These are phyloP conservation scores for Fraxinus ornus DNA, from an alignment of 305 asterid species.

Conservation along the genomic window DNA sequence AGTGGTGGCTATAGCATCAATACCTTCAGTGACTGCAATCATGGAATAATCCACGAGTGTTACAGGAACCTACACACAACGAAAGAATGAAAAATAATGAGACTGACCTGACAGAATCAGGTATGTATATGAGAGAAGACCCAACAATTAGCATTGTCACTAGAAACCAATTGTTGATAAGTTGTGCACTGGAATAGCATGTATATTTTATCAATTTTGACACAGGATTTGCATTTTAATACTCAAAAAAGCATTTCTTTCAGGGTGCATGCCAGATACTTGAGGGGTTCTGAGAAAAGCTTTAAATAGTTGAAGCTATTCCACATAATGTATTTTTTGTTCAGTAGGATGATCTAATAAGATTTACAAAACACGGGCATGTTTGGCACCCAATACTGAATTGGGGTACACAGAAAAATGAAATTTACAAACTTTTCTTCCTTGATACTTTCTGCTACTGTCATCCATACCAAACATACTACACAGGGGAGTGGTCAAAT, in stretches of 20 bases:
- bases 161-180: background rate
- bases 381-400: background rate
- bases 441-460: background rate
- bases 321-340: background rate
- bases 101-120: background rate
- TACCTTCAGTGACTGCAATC: constrained; percentile 85
- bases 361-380: background rate
- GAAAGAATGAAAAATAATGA: background rate
- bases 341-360: background rate
- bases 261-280: background rate
- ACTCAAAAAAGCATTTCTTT: background rate
- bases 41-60: constrained; percentile 78
- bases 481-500: background rate
- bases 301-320: background rate
- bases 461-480: background rate
- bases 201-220: background rate
- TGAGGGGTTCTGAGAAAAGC: background rate
- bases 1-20: constrained; percentile 88
- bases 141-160: background rate
- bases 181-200: background rate
- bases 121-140: background rate
- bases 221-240: background rate
- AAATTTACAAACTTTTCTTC: background rate
- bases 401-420: background rate
- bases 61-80: constrained; percentile 62